A percentile compares a stretch with the other conserved stretches of the same genome.
Conservation (phyloP, 2,329 filamentous ascomycete genomes). For the Paradendryphiella salina region DNA sequence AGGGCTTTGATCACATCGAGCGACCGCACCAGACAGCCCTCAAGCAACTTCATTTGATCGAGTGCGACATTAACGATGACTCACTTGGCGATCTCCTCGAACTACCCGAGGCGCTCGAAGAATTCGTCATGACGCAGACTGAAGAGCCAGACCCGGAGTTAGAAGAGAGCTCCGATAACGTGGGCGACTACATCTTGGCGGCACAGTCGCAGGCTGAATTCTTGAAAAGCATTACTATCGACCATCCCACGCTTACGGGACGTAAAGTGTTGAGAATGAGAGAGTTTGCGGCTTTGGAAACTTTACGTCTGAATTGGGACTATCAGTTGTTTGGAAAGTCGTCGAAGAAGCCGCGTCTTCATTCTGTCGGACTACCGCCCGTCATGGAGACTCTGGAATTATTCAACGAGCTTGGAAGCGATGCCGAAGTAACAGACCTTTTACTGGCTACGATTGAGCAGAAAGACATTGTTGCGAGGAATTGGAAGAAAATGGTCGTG, state of each 20-base stretch:
- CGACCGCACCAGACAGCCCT: constrained; percentile 36
- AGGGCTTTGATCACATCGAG: constrained; percentile 39
- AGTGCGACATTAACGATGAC: constrained; percentile 43
- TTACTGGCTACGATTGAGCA: constrained; percentile 34
- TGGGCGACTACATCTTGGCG: constrained; percentile 39
- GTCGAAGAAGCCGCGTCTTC: constrained; percentile 37
- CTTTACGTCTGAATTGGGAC: constrained; percentile 38
- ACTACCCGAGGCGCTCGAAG: constrained; percentile 36
- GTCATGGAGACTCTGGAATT: constrained; percentile 36
- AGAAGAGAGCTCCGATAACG: constrained; percentile 39
- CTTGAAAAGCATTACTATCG: constrained; percentile 36
- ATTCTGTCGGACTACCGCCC: constrained; percentile 38
- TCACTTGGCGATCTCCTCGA: constrained; percentile 38
- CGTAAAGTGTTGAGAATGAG: constrained; percentile 38
- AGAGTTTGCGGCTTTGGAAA: constrained; percentile 32
- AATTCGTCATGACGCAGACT: constrained; percentile 40
- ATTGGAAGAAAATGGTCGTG: constrained; percentile 31
- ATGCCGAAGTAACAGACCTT: constrained; percentile 37
- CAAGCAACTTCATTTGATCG: constrained; percentile 34
- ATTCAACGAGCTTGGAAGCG: constrained; percentile 39
- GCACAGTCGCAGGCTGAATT: constrained; percentile 35
- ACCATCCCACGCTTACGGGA: constrained; percentile 33
- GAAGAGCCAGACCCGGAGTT: constrained; percentile 38
- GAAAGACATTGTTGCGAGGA: constrained; percentile 31
- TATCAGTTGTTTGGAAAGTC: constrained; percentile 41